Evolutionary conservation across 441 rosid genomes (phyloP).

Genomic region (Metrosideros polymorpha): DNA sequence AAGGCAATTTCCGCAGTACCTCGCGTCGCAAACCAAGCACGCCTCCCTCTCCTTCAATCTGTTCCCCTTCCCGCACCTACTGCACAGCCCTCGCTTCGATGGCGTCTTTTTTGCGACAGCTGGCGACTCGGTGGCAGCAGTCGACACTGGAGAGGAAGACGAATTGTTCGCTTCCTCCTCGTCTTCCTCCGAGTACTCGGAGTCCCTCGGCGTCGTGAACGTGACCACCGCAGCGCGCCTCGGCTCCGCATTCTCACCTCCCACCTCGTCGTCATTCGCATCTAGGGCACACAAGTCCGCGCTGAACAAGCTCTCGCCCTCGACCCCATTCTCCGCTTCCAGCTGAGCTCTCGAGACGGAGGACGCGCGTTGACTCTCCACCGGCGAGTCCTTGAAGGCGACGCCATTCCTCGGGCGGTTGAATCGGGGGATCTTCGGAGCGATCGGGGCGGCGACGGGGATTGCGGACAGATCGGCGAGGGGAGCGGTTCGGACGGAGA

Average conservation of each 20-base stretch:
- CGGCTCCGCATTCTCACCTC: background rate
- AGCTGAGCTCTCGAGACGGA: background rate
- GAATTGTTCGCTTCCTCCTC: background rate
- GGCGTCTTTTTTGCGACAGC: conserved; percentile 8
- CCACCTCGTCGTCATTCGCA: background rate
- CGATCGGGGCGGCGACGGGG: conserved; percentile 23
- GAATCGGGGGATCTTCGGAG: conserved; percentile 12
- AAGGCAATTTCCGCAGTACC: conserved; percentile 40
- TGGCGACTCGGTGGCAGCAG: background rate
- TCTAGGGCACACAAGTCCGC: background rate
- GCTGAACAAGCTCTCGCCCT: background rate
- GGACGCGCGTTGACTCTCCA: background rate
- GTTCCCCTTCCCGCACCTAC: conserved; percentile 33
- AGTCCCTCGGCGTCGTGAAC: conserved; percentile 23
- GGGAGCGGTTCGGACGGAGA: conserved; percentile 2
- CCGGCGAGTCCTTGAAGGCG: background rate
- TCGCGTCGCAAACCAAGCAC: conserved; percentile 44
- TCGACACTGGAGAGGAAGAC: conserved; percentile 3
- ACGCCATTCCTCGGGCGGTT: conserved; percentile 6
- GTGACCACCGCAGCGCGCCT: conserved; percentile 22
- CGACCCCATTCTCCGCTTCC: background rate
- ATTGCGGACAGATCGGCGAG: conserved; percentile 9
- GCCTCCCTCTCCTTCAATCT: conserved; percentile 32
- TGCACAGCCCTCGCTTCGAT: conserved; percentile 23
- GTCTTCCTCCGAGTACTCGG: conserved; percentile 7